phyloP scores from a whole-genome alignment of 1,139 yeast genomes.

The Saccharomyces hybrid region DNA sequence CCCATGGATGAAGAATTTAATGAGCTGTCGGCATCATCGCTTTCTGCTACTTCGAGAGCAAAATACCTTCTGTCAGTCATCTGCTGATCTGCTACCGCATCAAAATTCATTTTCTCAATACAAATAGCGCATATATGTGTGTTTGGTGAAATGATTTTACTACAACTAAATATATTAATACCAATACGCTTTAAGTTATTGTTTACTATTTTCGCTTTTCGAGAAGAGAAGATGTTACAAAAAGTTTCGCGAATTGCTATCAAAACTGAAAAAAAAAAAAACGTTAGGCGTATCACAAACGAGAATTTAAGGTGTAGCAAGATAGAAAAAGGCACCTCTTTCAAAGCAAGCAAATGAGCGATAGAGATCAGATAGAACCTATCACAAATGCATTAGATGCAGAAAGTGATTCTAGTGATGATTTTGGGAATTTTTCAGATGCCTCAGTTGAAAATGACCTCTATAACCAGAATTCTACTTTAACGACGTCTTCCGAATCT shows the following conservation, averaged over 20 bases:
- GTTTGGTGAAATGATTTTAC: background rate
- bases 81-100: background rate
- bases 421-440: slow-evolving; percentile 31
- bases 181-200: background rate
- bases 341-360: background rate
- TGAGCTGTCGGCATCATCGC: background rate
- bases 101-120: background rate
- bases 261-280: background rate
- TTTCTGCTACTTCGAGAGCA: background rate
- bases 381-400: slow-evolving; percentile 2
- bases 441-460: slow-evolving; percentile 21
- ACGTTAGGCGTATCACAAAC: background rate
- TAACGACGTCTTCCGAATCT: background rate
- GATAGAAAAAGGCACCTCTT: background rate
- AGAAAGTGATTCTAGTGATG: slow-evolving; percentile 19
- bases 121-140: background rate
- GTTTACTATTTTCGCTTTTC: background rate
- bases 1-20: background rate
- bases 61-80: background rate
- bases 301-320: background rate
- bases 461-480: background rate
- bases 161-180: background rate
- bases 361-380: background rate
- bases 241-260: background rate
- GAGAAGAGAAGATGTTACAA: background rate